Base-by-base conservation (phyloP, 768 basidiomycete species). In the Suillus weaverae region DNA sequence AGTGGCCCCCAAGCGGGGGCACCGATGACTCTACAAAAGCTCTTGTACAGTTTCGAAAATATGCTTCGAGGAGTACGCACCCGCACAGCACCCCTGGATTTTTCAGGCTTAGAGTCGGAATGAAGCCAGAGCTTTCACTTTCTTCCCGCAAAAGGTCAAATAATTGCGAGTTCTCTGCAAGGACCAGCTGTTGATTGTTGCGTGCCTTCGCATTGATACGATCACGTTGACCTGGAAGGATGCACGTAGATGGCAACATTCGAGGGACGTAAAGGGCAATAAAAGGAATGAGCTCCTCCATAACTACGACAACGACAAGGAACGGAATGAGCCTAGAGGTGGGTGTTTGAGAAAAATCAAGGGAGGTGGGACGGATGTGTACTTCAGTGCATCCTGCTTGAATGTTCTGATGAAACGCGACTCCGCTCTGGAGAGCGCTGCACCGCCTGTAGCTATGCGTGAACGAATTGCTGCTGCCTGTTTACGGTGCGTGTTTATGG, bases 191-290 rank as follows among this genome's bases (percentile, higher is more conserved):
- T 70, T 87, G 78, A 63, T 70, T 75, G 43, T 85, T 71, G 76
- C 83, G 69, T 70, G 82, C 74, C 78, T 86, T 81, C 74, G 81
- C 67, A 73, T 81, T 72, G 78, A 89, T 81, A 78, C 94, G 78
- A 79, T 89, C 73, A 72, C 81, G 86, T 77, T 95, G 94, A 14
- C 90, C 88, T 2, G 94, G 91, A 6, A 95, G 84, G 62, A 95
- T 83, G 72, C 92, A 94, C 0, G 94, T 95, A 3, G 92, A 94
- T 1, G 94, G 94, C 33, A 95, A 85, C 79, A 93, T 83, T 72
- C 84, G 86, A 2, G 94, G 94, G n/a, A 86, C 88, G 71, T 92
- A 95, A 66, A 95, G 85, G 33, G 92, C 92, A 66, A 94, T 85
- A 66, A 95, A 82, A 16, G 94, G 94, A 62, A 95, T 85, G 39